Evolutionary conservation across 768 basidiomycete species (phyloP), one percentile per base, ranked within the genome.

Genomic region (Sporobolomyces pararoseus): DNA sequence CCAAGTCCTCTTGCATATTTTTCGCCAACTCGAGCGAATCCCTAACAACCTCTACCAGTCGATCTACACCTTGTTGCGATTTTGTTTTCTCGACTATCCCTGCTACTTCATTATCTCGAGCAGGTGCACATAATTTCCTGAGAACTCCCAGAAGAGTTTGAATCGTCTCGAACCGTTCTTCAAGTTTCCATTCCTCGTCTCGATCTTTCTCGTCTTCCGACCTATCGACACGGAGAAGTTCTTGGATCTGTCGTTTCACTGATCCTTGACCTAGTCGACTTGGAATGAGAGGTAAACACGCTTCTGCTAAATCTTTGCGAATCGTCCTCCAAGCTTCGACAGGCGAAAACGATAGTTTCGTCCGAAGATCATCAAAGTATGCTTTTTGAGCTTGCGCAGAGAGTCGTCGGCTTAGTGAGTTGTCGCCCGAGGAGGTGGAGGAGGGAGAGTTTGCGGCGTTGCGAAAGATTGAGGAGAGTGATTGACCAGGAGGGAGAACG

Each of bases 51-150:
- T 35, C 29, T 10, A 72, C 63, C 21, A 68, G 62, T 9, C 31
- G 47, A 23, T 6, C 25, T 35, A n/a, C 21, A 39, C 23, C 31
- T 14, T 37, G 34, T 23, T 9, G 6, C 3, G 9, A 17, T 39
- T 35, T 2, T 37, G 7, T 17, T 32, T 23, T 7, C 13, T n/a
- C 47, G 34, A n/a, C 4, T 31, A 71, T 27, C 0, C 44, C 2
- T 0, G 17, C 3, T n/a, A 53, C 59, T 34, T 58, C 27, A 10
- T 2, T 17, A 39, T 72, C 71, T 4, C 71, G 51, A 13, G 62
- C 65, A 1, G 70, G 70, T 0, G 70, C 70, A 55, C 70, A 71
- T 6, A 71, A 46, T 4, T 53, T 35, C 6, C 25, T n/a, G 3
- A 71, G 46, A 3, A 46, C 16, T 5, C 13, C 14, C 3, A 59